Base-by-base conservation (phyloP, 192 early-diverging fungal species). In the Linnemannia exigua region DNA sequence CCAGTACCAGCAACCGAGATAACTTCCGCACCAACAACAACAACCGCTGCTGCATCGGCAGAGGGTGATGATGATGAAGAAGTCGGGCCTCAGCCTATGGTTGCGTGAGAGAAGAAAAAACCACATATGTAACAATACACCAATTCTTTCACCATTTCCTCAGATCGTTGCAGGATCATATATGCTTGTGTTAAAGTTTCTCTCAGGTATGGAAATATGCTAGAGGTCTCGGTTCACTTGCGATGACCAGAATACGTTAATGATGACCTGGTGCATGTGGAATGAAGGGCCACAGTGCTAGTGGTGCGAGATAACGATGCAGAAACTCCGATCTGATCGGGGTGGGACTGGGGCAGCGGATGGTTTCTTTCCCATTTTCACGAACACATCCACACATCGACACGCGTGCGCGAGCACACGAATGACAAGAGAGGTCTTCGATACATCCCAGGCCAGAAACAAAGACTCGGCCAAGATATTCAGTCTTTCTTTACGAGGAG, bases 51-150 rank as follows among this genome's bases (percentile, higher is more conserved):
- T 9, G 76, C 35, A 33, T 20, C 35, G 9, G 47, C 9, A 12
- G 31, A 70, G 11, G 68, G 46, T 5, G 36, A 20, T 46, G 68
- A 78, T 0, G 76, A 54, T 12, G 58, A 67, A 15, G 67, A 69
- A 20, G 31, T 58, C 15, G 72, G 72, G 3, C 72, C 72, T 1
- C 72, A 74, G 50, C 72, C 72, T 50, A 74, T 74, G 48, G 1
- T 14, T 20, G 51, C 72, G 33, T 74, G 58, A 63, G 15, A 50
- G 15, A 17, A 50, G 14, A 9, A 31, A 25, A n/a, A 31, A 25
- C 22, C 15, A 25, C 7, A 4, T 16, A 7, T 54, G 50, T 52
- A 52, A 52, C 50, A 54, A 63, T 31, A 31, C 28, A 63, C 58
- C 58, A 63, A 31, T 33, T 63, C 58, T 31, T 63, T 63, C 11